phyloP scores from a whole-genome alignment of 208 protist genomes.

The Naegleria gruberi region DNA sequence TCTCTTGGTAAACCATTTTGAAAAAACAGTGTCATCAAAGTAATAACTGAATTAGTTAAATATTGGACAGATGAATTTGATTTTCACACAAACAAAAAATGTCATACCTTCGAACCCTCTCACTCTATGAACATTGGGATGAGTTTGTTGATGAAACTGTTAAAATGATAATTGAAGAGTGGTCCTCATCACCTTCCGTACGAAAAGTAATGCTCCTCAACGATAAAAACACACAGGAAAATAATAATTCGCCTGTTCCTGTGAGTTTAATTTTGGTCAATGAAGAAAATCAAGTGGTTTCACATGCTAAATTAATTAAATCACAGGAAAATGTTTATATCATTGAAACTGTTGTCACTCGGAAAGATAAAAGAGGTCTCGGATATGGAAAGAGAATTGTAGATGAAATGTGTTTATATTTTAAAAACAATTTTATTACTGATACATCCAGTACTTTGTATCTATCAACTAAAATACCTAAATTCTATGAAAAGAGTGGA shows the following conservation, averaged over 20 bases:
- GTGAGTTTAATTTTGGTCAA: neutral
- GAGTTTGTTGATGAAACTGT: neutral
- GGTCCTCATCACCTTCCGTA: neutral
- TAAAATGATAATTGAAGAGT: neutral
- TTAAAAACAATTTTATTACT: neutral
- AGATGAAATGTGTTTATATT: neutral
- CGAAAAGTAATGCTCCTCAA: neutral
- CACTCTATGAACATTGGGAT: neutral
- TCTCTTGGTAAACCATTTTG: too few relatives aligned
- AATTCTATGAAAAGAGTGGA: conserved; percentile 13
- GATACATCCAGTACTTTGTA: neutral
- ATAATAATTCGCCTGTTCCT: neutral
- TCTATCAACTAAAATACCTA: neutral
- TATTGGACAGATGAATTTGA: too few relatives aligned
- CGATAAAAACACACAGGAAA: neutral
- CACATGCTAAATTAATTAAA: neutral
- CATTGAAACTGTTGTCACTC: conserved; percentile 1
- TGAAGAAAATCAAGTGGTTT: neutral
- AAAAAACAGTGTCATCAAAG: too few relatives aligned
- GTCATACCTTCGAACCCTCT: neutral
- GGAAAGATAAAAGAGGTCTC: neutral
- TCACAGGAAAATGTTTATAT: neutral
- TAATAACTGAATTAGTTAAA: too few relatives aligned
- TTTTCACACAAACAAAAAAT: too few relatives aligned
- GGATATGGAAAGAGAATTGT: neutral